A percentile compares a stretch with the other conserved stretches of the same genome.
Evolutionary conservation across 139 green algal genomes (phyloP).

Genomic region (Gonium pectorale): DNA sequence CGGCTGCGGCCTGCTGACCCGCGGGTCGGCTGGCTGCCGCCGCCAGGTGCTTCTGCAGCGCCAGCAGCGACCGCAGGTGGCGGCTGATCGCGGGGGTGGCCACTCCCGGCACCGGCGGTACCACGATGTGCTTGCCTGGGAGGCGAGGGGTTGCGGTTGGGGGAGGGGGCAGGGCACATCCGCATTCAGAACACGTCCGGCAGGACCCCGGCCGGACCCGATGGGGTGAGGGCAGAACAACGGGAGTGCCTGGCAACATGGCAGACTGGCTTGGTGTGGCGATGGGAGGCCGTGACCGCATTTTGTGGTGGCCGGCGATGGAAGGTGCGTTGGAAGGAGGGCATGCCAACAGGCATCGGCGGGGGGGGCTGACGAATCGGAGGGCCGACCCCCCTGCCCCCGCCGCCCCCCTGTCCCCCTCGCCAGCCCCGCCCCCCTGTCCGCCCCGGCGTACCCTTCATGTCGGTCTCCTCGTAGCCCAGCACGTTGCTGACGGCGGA

Average conservation of each 20-base stretch:
- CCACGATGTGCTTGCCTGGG: conserved; percentile 64
- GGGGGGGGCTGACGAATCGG: too few species aligned
- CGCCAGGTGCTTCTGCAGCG: conserved; percentile 52
- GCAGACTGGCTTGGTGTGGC: not conserved
- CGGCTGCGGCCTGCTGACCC: not conserved
- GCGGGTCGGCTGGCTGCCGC: not conserved
- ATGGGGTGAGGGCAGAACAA: too few species aligned
- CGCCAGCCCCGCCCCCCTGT: not conserved
- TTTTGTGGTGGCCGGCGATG: too few species aligned
- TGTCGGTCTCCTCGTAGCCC: conserved; percentile 71
- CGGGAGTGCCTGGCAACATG: too few species aligned
- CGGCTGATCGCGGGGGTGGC: conserved; percentile 43
- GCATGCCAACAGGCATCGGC: too few species aligned
- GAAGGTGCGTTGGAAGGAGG: too few species aligned
- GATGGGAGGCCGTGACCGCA: too few species aligned
- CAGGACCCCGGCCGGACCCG: too few species aligned
- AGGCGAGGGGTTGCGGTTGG: too few species aligned
- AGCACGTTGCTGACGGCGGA: conserved; percentile 73
- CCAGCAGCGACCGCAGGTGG: conserved; percentile 54
- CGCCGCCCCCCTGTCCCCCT: not conserved
- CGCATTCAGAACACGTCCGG: too few species aligned
- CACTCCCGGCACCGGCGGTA: conserved; percentile 60
- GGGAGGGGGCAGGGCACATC: too few species aligned
- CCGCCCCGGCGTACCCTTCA: conserved; percentile 52
- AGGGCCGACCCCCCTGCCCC: too few species aligned